Base-by-base conservation (phyloP, 805 yeast genomes). In the Phaffomyces antillensis region DNA sequence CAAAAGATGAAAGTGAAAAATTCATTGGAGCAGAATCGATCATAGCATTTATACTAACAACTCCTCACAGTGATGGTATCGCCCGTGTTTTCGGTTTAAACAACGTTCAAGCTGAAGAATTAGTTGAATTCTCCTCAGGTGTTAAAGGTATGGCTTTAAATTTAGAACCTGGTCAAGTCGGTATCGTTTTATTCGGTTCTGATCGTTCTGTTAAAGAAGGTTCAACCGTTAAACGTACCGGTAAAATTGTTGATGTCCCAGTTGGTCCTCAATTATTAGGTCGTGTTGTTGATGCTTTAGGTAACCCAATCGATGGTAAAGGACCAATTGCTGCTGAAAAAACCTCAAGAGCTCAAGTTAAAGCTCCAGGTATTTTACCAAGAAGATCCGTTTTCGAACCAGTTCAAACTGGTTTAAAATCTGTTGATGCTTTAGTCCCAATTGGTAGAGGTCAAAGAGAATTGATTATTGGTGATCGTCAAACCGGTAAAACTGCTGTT, bases 381-480 rank as follows among this genome's bases (percentile, higher is more conserved):
- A 91, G 99, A 83, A 86, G 84, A 66, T 88, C 97, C 52, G 99
- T 93, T 60, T 82, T 71, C 78, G 99, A 93, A 82, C 99, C 99
- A 71, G 93, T 93, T 85, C 99, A 93, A 80, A 91, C 99, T 65
- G 99, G 99, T 84, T 84, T 93, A 69, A 93, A 93, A 81, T 83
- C 97, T 54, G 96, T 93, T 62, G 99, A 93, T 71, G 91, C 99
- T 69, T 83, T 93, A 66, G 99, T 93, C 73, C 99, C 99, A 74
- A 75, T 93, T 64, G 99, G 99, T 71, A 93, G 99, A 86, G 99
- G 99, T 73, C 99, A 93, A 79, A 93, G 99, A 87, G 99, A 93
- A 81, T 79, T 93, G 86, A 91, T 91, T 67, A 91, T 91, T 70
- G 99, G 99, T 84, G 99, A 91, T 76, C 91, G 99, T 82, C 99